A percentile compares a stretch with the other conserved stretches of the same genome.
These are phyloP conservation scores for Beauveria varroae DNA, from an alignment of 2,329 filamentous ascomycete genomes.

Conservation along the genomic window DNA sequence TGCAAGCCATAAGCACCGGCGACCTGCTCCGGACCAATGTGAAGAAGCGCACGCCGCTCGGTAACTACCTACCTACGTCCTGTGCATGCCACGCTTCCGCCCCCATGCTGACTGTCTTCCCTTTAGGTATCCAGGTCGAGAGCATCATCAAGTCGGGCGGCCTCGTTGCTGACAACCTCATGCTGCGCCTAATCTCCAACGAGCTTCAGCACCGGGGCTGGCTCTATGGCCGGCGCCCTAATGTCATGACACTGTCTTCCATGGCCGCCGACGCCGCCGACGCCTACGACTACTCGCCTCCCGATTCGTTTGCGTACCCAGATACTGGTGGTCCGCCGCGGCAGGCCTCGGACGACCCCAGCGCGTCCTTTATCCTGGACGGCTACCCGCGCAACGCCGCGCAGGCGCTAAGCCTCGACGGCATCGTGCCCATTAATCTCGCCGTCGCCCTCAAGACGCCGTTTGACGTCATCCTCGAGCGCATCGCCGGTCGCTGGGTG, in stretches of 20 bases:
- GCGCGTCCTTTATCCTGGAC: slow-evolving; percentile 89
- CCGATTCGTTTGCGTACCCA: slow-evolving; percentile 29
- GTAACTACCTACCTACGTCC: slow-evolving; percentile 38
- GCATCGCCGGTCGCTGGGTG: slow-evolving; percentile 88
- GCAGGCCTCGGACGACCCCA: slow-evolving; percentile 57
- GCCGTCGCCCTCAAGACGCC: slow-evolving; percentile 84
- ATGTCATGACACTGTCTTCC: slow-evolving; percentile 46
- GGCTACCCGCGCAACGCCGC: slow-evolving; percentile 84
- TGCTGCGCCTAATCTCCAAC: slow-evolving; percentile 84
- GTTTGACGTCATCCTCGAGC: slow-evolving; percentile 74
- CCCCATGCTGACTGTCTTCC: slow-evolving; percentile 2
- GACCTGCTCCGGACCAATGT: slow-evolving; percentile 92
- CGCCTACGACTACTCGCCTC: slow-evolving; percentile 25
- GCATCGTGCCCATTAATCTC: slow-evolving; percentile 86
- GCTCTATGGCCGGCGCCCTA: slow-evolving; percentile 49
- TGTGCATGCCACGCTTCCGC: neutral
- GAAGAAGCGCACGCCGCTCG: slow-evolving; percentile 75
- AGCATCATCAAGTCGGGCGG: slow-evolving; percentile 78
- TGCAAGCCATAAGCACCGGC: slow-evolving; percentile 88
- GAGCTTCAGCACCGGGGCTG: slow-evolving; percentile 81
- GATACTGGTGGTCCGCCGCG: slow-evolving; percentile 29
- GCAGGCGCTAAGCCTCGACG: slow-evolving; percentile 72
- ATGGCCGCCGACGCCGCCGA: slow-evolving; percentile 31
- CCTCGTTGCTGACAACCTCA: slow-evolving; percentile 86
- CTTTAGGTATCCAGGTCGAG: slow-evolving; percentile 79